These are phyloP conservation scores for Xylaria sp. DNA, from an alignment of 2,329 filamentous ascomycete genomes.

Conservation along the genomic window DNA sequence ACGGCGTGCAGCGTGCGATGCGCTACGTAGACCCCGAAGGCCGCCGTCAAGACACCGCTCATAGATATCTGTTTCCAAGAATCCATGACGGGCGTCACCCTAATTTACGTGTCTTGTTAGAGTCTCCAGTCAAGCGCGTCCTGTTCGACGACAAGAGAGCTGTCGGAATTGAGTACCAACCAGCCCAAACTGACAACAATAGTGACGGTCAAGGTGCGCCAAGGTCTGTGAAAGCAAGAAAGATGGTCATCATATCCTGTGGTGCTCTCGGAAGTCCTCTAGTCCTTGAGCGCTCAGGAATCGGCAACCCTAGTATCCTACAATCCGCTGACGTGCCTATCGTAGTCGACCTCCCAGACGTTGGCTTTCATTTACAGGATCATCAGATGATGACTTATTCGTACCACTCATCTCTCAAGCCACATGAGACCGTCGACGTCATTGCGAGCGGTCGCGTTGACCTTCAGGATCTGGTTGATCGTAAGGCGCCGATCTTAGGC, in stretches of 20 bases:
- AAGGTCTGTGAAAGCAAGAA: slow-evolving; percentile 56
- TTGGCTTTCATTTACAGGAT: slow-evolving; percentile 62
- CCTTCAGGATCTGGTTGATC: slow-evolving; percentile 34
- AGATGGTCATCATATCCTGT: slow-evolving; percentile 56
- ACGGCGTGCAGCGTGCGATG: slow-evolving; percentile 43
- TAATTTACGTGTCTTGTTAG: slow-evolving; percentile 64
- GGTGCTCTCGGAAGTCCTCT: slow-evolving; percentile 57
- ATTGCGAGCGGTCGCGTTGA: slow-evolving; percentile 26
- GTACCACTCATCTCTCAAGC: slow-evolving; percentile 51
- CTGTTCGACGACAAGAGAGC: slow-evolving; percentile 37
- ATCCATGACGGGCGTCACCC: slow-evolving; percentile 57
- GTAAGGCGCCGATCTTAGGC: slow-evolving; percentile 37
- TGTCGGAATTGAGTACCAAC: slow-evolving; percentile 34
- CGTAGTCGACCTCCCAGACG: slow-evolving; percentile 57
- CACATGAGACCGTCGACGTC: slow-evolving; percentile 40
- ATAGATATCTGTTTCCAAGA: slow-evolving; percentile 62
- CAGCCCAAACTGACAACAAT: slow-evolving; percentile 24
- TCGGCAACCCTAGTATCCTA: slow-evolving; percentile 59
- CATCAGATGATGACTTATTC: slow-evolving; percentile 62
- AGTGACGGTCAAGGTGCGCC: too few species aligned
- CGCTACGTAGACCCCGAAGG: slow-evolving; percentile 53
- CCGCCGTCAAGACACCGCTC: slow-evolving; percentile 63
- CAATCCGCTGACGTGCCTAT: slow-evolving; percentile 51
- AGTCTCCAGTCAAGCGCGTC: slow-evolving; percentile 58
- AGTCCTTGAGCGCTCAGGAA: slow-evolving; percentile 64